Evolutionary conservation across 148 eudicot species (phyloP), one percentile per base, ranked within the genome.

Genomic region (Rhododendron kiyosumense): DNA sequence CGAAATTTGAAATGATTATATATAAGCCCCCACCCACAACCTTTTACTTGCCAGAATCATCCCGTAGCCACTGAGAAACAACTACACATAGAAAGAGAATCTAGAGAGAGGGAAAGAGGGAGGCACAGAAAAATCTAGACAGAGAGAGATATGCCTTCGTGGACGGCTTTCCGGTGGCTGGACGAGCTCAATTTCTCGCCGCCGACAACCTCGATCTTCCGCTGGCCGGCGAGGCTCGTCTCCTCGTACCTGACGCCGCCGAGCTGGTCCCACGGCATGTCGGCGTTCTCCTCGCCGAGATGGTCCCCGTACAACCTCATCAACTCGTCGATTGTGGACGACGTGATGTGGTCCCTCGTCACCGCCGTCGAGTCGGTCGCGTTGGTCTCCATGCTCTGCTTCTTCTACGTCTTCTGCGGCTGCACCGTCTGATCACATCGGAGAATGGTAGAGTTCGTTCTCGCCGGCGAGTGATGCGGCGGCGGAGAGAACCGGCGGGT

Each of bases 381-480:
- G 38, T 61, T 90, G 36, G 90, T 90, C 67, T 85, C 89, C 41
- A 81, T 86, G 85, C 87, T 90, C 84, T 86, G 88, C 86, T 86
- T 86, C 84, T 90, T 88, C 88, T 86, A 74, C 91, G 87, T 90
- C 36, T 86, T 90, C 86, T 90, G 91, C 43, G 91, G 91, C 43
- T 90, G 91, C 32, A 90, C 91, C 24, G 36, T 90, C 63, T 90
- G 85, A 88, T 4, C 15, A 14, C 48, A 9, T 46, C 49, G 49
- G 49, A 46, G 49, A 46, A 46, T 2, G 0, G 49, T 49, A 36
- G 73, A 43, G 14, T 52, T 10, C 9, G 76, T 83, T 24, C 14
- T 83, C 38, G 24, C 51, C 43, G 41, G 85, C 18, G 36, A n/a
- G n/a, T 45, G 38, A 18, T 10, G 78, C 43, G 61, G 74, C 7